These are phyloP conservation scores for Ophiocordyceps camponoti-floridani DNA, from an alignment of 2,329 filamentous ascomycete species.

Conservation along the genomic window DNA sequence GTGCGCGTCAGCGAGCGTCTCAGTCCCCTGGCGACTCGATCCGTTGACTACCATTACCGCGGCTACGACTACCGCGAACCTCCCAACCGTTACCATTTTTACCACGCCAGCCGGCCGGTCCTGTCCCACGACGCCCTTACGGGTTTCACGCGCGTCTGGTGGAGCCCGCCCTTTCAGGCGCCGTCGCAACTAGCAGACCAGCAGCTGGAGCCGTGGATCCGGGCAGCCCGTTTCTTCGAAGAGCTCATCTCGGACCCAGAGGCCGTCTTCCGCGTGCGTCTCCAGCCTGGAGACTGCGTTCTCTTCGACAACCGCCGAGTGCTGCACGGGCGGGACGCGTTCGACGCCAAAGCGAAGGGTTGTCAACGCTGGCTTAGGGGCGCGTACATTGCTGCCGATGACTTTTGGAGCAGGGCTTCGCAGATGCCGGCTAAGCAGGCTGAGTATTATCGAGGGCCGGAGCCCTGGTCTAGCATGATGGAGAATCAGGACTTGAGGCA, in stretches of 20 bases:
- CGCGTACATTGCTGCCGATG: constrained; percentile 51
- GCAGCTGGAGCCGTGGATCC: constrained; percentile 22
- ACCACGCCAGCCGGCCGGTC: constrained; percentile 39
- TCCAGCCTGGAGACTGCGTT: constrained; percentile 71
- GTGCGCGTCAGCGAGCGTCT: constrained; percentile 1
- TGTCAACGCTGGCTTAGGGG: constrained; percentile 68
- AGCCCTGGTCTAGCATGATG: constrained; percentile 8
- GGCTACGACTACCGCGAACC: constrained; percentile 34
- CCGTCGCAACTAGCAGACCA: constrained; percentile 16
- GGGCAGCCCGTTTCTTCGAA: constrained; percentile 37
- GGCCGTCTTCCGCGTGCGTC: constrained; percentile 50
- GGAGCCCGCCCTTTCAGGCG: constrained; percentile 68
- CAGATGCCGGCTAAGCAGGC: constrained; percentile 12
- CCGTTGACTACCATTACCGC: constrained; percentile 50
- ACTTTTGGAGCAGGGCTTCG: constrained; percentile 19
- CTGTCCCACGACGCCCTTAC: constrained; percentile 18
- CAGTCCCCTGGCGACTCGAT: constrained; percentile 4
- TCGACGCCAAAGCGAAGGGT: constrained; percentile 34
- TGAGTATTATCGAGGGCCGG: constrained; percentile 7
- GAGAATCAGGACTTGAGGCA: constrained; percentile 1
- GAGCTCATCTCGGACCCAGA: constrained; percentile 34
- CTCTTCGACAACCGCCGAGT: constrained; percentile 82
- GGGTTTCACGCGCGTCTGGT: constrained; percentile 22
- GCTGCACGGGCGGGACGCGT: constrained; percentile 66
- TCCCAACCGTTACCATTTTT: constrained; percentile 18